Conservation (phyloP, 306 rosid species). For the Cicer arietinum region DNA sequence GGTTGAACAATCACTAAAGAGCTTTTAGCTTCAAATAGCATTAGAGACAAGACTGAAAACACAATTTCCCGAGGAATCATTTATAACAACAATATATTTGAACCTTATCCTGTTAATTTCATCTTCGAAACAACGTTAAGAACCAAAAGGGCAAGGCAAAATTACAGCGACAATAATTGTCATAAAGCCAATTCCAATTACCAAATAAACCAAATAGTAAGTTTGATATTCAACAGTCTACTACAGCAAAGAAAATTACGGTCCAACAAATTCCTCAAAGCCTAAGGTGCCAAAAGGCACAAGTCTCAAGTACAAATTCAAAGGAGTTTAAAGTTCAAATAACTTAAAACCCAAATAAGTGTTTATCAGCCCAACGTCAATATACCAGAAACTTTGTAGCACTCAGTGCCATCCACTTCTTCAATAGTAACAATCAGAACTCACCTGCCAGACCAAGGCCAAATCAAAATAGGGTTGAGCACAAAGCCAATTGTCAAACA, state of each 20-base stretch:
- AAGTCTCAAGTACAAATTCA: slow-evolving; percentile 34
- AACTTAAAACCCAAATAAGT: slow-evolving; percentile 39
- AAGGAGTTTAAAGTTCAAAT: slow-evolving; percentile 41
- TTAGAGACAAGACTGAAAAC: too few relatives aligned
- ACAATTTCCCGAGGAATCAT: too few relatives aligned
- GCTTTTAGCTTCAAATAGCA: too few relatives aligned
- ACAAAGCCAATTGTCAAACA: slow-evolving; percentile 8
- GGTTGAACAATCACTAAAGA: too few relatives aligned
- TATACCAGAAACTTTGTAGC: slow-evolving; percentile 21
- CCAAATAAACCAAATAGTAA: not conserved
- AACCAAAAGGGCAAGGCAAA: too few relatives aligned
- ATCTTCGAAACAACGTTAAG: too few relatives aligned
- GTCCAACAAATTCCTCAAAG: slow-evolving; percentile 40
- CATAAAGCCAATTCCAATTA: too few relatives aligned
- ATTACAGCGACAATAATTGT: too few relatives aligned
- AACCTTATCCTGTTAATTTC: too few relatives aligned
- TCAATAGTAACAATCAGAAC: slow-evolving; percentile 36
- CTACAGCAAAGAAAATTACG: slow-evolving; percentile 35
- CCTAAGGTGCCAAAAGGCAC: slow-evolving; percentile 21
- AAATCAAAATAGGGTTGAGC: slow-evolving; percentile 16
- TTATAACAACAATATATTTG: too few relatives aligned
- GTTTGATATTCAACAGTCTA: slow-evolving; percentile 19
- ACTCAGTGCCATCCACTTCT: slow-evolving; percentile 46
- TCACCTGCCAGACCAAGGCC: slow-evolving; percentile 58
- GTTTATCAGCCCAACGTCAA: slow-evolving; percentile 29